Evolutionary conservation across 139 green algal species (phyloP), one percentile per base, ranked within the genome.

Genomic region (Eudorina sp.): DNA sequence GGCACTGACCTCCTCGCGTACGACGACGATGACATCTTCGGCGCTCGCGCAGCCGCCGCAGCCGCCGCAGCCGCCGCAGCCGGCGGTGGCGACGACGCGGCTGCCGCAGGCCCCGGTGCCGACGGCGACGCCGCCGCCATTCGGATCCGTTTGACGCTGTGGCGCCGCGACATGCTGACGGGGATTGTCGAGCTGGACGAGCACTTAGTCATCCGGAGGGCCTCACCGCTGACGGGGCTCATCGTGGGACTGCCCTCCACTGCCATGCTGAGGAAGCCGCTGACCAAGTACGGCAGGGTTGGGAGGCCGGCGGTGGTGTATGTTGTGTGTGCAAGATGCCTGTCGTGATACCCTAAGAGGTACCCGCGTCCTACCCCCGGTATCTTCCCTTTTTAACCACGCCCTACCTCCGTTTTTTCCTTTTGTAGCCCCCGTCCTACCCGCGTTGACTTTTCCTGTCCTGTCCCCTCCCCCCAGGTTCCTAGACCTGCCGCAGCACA

Each of bases 151-250:
- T 2, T 91, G 19, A 55, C 53, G 41, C 81, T 91, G 46, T 91
- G 77, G 87, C 77, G 86, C 0, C 86, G 86, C 19, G 86, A 90
- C 53, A 77, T 90, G 86, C 66, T 90, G 64, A 62, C 53, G n/a
- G 69, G 83, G 14, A 53, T 89, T 51, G 36, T 81, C 60, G 77
- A 90, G 64, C 46, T 90, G 76, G 75, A 90, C 53, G 86, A 90
- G 86, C 25, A 68, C 13, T 19, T 89, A n/a, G 51, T 86, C 7
- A 75, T 82, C 19, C 76, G 76, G 45, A 79, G 60, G 75, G 74
- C 75, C 60, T 69, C 38, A 21, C 62, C 11, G 34, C 60, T 85
- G 40, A 85, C 78, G 1, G 79, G 80, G 9, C 79, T 91, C 40
- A 79, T 88, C 43, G 68, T 88, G 69, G 80, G 80, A 25, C 27